These are phyloP conservation scores for Cyberlindnera americana DNA, from an alignment of 805 yeast species.

Conservation along the genomic window DNA sequence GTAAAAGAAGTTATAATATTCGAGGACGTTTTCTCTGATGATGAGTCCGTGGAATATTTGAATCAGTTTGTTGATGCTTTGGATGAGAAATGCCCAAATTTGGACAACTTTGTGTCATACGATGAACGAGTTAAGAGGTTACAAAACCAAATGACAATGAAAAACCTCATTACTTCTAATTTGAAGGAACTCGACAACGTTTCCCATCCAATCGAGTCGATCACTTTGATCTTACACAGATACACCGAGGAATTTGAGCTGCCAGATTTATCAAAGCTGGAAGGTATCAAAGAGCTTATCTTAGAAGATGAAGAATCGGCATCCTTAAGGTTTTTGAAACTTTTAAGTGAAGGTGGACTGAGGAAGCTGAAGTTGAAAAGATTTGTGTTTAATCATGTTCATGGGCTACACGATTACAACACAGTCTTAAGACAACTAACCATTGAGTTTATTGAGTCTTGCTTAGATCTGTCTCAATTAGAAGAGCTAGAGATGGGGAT, in stretches of 20 bases:
- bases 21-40: conserved; percentile 29
- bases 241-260: conserved; percentile 9
- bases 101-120: conserved; percentile 13
- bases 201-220: conserved; percentile 2
- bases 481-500: conserved; percentile 46
- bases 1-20: conserved; percentile 36
- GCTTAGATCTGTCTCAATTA: conserved; percentile 31
- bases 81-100: conserved; percentile 20
- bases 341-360: conserved; percentile 20
- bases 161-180: conserved; percentile 10
- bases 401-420: conserved; percentile 42
- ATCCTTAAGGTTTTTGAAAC: conserved; percentile 34
- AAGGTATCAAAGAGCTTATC: conserved; percentile 23
- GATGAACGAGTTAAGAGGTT: conserved; percentile 15
- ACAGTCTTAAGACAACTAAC: conserved; percentile 32
- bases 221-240: conserved; percentile 14
- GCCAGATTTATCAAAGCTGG: conserved; percentile 4
- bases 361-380: conserved; percentile 31
- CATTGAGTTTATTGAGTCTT: conserved; percentile 27
- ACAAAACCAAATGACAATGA: conserved; percentile 8
- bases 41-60: conserved; percentile 20
- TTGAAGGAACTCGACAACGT: conserved; percentile 12
- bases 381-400: conserved; percentile 42
- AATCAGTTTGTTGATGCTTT: conserved; percentile 25
- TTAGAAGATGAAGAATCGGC: conserved; percentile 36